These are phyloP conservation scores for Naganishia cerealis DNA, from an alignment of 1,284 basidiomycete species.

Conservation along the genomic window DNA sequence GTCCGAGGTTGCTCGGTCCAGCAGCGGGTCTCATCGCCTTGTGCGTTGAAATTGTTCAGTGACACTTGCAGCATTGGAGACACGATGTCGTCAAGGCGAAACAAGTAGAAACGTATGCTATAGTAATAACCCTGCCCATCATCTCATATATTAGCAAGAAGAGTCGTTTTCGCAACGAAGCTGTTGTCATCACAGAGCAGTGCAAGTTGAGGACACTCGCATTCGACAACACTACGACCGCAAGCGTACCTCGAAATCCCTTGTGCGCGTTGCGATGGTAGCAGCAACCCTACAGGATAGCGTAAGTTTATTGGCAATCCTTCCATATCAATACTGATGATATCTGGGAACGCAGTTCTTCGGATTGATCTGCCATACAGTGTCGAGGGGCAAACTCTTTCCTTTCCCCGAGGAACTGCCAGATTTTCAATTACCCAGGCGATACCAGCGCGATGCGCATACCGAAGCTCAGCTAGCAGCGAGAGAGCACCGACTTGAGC, in stretches of 20 bases:
- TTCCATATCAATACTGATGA: background rate
- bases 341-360: slow-evolving; percentile 2
- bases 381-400: slow-evolving; percentile 11
- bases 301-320: background rate
- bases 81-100: no score
- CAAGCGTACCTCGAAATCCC: background rate
- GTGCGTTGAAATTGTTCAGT: no score
- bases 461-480: slow-evolving; percentile 9
- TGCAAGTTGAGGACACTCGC: no score
- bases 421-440: slow-evolving; percentile 20
- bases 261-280: background rate
- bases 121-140: no score
- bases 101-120: no score
- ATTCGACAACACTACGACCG: no score
- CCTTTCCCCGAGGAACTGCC: slow-evolving; percentile 15
- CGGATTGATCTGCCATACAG: background rate
- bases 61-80: no score
- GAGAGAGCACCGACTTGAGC: slow-evolving; percentile 11
- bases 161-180: no score
- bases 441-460: slow-evolving; percentile 20
- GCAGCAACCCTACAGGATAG: background rate
- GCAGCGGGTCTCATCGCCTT: no score
- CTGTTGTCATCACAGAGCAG: no score
- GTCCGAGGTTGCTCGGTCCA: no score
- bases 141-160: no score